Evolutionary conservation across 2,329 filamentous ascomycete species (phyloP).

Genomic region (Paecilomyces dactylethromorphus): DNA sequence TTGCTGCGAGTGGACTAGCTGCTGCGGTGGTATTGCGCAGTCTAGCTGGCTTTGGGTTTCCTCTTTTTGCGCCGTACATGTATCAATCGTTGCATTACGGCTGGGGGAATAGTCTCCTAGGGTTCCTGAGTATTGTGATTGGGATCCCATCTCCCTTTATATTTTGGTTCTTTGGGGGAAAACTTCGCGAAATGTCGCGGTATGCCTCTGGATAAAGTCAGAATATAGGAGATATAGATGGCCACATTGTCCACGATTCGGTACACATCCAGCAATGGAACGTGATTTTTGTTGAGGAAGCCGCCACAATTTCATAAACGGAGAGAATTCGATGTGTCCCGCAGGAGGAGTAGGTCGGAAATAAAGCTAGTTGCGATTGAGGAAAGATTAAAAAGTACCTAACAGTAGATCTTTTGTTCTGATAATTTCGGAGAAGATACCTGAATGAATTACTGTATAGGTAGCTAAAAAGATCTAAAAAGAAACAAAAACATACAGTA

Average conservation of each 20-base stretch:
- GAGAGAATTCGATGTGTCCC: conserved; percentile 7
- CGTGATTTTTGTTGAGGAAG: conserved; percentile 16
- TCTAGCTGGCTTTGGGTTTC: conserved; percentile 19
- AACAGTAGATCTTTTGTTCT: conserved; percentile 9
- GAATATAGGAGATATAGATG: conserved; percentile 16
- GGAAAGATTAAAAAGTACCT: conserved; percentile 15
- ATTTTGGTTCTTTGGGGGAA: conserved; percentile 39
- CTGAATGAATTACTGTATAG: too few relatives aligned
- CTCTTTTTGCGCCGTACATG: conserved; percentile 18
- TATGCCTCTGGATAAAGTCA: too few relatives aligned
- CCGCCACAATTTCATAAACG: conserved; percentile 16
- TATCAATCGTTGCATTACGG: conserved; percentile 11
- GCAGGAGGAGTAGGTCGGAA: conserved; percentile 16
- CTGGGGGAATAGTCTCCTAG: conserved; percentile 20
- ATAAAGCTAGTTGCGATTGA: conserved; percentile 17
- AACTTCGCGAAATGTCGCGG: too few relatives aligned
- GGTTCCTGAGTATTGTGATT: conserved; percentile 17
- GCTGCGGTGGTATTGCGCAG: conserved; percentile 13
- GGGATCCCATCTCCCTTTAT: conserved; percentile 37
- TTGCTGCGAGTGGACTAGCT: conserved; percentile 15
- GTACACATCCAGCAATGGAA: conserved; percentile 13
- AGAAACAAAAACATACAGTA: too few relatives aligned
- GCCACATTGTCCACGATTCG: conserved; percentile 10
- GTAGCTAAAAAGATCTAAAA: too few relatives aligned
- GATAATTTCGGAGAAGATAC: too few relatives aligned